Evolutionary conservation across 2,329 filamentous ascomycete species (phyloP).

Genomic region (Xylaria digitata): DNA sequence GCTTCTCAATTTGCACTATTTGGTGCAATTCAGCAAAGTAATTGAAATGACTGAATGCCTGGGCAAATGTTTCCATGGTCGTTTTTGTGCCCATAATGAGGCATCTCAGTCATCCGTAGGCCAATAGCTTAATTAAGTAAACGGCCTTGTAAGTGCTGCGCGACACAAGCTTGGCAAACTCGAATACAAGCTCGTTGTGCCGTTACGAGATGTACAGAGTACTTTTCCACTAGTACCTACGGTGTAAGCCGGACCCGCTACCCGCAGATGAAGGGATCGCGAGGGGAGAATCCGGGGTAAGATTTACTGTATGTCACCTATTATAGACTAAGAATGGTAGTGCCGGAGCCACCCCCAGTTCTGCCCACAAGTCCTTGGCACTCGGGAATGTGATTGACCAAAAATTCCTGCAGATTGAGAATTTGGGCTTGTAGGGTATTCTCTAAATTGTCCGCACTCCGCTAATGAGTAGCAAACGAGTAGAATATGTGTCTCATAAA

Average conservation of each 20-base stretch:
- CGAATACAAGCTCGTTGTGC: constrained; percentile 10
- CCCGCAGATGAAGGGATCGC: constrained; percentile 37
- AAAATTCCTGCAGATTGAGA: constrained; percentile 22
- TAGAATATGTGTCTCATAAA: background rate
- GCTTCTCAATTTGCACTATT: background rate
- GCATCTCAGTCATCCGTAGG: constrained; percentile 1
- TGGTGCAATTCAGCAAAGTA: background rate
- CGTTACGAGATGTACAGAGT: constrained; percentile 15
- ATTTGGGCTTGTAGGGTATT: constrained; percentile 12
- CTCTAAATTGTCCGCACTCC: background rate
- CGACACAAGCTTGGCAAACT: constrained; percentile 16
- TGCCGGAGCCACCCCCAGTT: constrained; percentile 28
- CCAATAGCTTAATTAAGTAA: constrained; percentile 9
- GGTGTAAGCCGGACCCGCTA: constrained; percentile 33
- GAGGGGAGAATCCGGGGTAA: constrained; percentile 48
- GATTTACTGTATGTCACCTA: constrained; percentile 34
- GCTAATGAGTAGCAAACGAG: background rate
- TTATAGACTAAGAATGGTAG: constrained; percentile 32
- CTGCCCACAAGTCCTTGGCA: constrained; percentile 15
- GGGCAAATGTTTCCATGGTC: background rate
- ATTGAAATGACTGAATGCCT: background rate
- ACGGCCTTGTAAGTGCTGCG: background rate
- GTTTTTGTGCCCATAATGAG: background rate
- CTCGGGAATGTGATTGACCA: constrained; percentile 6
- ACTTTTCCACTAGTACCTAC: constrained; percentile 14